A percentile compares a stretch with the other conserved stretches of the same genome.
phyloP scores from a whole-genome alignment of 148 eudicot genomes.

The Persicaria maculosa region DNA sequence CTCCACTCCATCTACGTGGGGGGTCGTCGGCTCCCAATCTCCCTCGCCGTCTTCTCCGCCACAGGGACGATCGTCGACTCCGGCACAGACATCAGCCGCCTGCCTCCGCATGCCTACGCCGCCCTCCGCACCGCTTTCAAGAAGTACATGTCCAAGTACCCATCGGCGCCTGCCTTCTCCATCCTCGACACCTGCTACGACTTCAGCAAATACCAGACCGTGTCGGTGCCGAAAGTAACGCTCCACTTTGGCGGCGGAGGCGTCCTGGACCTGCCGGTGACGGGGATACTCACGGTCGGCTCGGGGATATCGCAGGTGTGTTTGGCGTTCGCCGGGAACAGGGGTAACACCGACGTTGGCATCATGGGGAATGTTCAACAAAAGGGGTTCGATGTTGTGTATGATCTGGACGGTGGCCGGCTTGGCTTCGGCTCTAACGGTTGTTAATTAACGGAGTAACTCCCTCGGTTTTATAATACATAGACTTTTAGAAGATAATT shows the following conservation, averaged over 20 bases:
- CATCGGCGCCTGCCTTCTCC: conserved; percentile 33
- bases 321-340: conserved; percentile 62
- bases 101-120: conserved; percentile 54
- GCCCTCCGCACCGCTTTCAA: conserved; percentile 39
- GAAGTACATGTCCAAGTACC: conserved; percentile 42
- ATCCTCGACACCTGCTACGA: conserved; percentile 72
- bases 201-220: conserved; percentile 25
- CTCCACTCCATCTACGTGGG: conserved; percentile 41
- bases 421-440: conserved; percentile 64
- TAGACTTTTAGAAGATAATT: no score
- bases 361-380: conserved; percentile 73
- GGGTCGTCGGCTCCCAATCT: conserved; percentile 32
- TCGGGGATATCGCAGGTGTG: conserved; percentile 31
- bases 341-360: conserved; percentile 24
- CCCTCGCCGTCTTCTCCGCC: conserved; percentile 36
- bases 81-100: conserved; percentile 69
- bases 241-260: conserved; percentile 40
- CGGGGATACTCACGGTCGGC: conserved; percentile 37
- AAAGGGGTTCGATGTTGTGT: conserved; percentile 49
- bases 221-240: conserved; percentile 40
- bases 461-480: no score
- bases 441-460: conserved; percentile 21
- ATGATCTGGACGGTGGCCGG: conserved; percentile 62
- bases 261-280: conserved; percentile 22
- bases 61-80: conserved; percentile 63